These are phyloP conservation scores for Fusarium liriodendri DNA, from an alignment of 2,329 filamentous ascomycete genomes.

Conservation along the genomic window DNA sequence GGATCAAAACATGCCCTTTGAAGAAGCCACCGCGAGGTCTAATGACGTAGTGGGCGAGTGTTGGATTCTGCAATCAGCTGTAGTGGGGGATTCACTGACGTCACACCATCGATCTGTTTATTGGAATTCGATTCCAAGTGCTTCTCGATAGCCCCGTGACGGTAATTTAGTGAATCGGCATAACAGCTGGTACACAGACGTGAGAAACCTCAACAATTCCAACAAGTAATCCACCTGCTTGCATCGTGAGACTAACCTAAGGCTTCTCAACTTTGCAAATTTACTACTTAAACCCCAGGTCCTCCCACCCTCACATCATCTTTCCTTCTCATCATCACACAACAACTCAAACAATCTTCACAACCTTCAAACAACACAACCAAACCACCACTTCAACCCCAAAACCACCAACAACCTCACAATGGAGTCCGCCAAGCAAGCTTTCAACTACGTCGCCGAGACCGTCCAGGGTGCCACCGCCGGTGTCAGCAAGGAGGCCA, in stretches of 20 bases:
- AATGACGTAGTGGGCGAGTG: conserved; percentile 28
- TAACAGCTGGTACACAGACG: conserved; percentile 15
- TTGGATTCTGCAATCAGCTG: conserved; percentile 4
- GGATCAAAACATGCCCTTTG: conserved; percentile 15
- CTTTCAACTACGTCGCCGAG: conserved; percentile 77
- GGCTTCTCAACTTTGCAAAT: conserved; percentile 1
- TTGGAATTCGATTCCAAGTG: conserved; percentile 1
- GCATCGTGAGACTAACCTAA: conserved; percentile 11
- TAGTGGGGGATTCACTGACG: conserved; percentile 22
- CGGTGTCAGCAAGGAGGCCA: conserved; percentile 74
- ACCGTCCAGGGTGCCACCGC: conserved; percentile 67
- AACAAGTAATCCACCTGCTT: conserved; percentile 8
- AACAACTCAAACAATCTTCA: conserved; percentile 24
- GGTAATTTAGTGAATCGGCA: neutral
- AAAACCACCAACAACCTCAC: conserved; percentile 44
- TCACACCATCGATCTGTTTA: conserved; percentile 18
- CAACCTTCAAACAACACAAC: conserved; percentile 27
- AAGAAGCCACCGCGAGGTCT: conserved; percentile 15
- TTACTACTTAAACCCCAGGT: conserved; percentile 36
- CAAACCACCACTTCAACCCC: conserved; percentile 15
- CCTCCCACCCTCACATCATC: conserved; percentile 4
- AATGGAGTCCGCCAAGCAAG: conserved; percentile 69
- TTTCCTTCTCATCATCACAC: conserved; percentile 19
- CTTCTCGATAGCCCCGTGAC: neutral
- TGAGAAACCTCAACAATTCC: neutral